A percentile compares a stretch with the other conserved stretches of the same genome.
These are phyloP conservation scores for Teunomyces funiuensis DNA, from an alignment of 805 yeast genomes.

Conservation along the genomic window DNA sequence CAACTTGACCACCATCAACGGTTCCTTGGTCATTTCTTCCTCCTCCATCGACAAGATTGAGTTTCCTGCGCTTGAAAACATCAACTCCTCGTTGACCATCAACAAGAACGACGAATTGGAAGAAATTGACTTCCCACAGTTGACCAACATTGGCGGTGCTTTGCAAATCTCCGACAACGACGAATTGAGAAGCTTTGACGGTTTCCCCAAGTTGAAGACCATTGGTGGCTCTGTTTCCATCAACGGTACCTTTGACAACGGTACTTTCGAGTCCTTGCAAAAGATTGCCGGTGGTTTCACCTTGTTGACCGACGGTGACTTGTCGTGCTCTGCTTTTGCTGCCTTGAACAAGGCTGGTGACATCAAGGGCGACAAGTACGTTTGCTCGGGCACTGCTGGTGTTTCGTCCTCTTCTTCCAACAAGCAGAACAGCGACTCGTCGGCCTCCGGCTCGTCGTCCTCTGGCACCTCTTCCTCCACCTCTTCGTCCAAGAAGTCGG, in stretches of 20 bases:
- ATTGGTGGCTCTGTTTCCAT: constrained; percentile 88
- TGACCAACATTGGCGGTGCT: constrained; percentile 88
- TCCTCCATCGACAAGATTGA: constrained; percentile 61
- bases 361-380: constrained; percentile 87
- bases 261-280: constrained; percentile 68
- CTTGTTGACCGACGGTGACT: constrained; percentile 65
- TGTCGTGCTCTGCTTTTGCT: constrained; percentile 79
- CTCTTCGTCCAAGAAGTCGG: constrained; percentile 22
- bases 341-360: constrained; percentile 71
- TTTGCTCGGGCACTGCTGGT: constrained; percentile 62
- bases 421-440: constrained; percentile 27
- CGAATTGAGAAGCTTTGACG: constrained; percentile 59
- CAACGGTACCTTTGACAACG: constrained; percentile 77
- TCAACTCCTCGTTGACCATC: constrained; percentile 83
- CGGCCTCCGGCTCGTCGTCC: constrained; percentile 31
- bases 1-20: constrained; percentile 69
- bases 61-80: constrained; percentile 51
- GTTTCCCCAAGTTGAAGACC: constrained; percentile 69
- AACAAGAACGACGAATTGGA: constrained; percentile 72
- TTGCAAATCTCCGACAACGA: constrained; percentile 86
- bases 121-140: constrained; percentile 63
- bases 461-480: constrained; percentile 18
- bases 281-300: constrained; percentile 91
- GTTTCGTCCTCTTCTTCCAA: constrained; percentile 46
- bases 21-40: constrained; percentile 78